Percentiles rank a stretch among this genome's conserved stretches.
These are phyloP conservation scores for Penicillium sp. DNA, from an alignment of 2,329 filamentous ascomycete species.

Conservation along the genomic window DNA sequence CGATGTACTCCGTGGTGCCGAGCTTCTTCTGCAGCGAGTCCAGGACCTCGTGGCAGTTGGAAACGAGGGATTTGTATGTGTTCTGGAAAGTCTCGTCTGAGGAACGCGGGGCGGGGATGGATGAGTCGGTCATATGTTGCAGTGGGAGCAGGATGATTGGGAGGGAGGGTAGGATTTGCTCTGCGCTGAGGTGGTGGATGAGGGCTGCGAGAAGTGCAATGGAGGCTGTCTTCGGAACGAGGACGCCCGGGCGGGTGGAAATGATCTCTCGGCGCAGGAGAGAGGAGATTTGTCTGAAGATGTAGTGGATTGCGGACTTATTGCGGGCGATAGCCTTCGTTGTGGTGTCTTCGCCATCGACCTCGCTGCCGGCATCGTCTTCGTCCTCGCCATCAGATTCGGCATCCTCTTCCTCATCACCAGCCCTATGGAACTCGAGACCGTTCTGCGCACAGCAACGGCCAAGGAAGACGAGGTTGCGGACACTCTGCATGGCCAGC, in stretches of 20 bases:
- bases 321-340: slow-evolving; percentile 18
- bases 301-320: slow-evolving; percentile 63
- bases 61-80: slow-evolving; percentile 68
- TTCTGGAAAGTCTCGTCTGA: slow-evolving; percentile 68
- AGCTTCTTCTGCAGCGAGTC: slow-evolving; percentile 80
- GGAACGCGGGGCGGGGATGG: slow-evolving; percentile 69
- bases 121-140: slow-evolving; percentile 79
- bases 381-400: slow-evolving; percentile 38
- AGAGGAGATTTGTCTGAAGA: slow-evolving; percentile 74
- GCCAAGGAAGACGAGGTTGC: slow-evolving; percentile 80
- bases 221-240: slow-evolving; percentile 72
- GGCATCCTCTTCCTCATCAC: slow-evolving; percentile 43
- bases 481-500: slow-evolving; percentile 73
- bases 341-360: slow-evolving; percentile 29
- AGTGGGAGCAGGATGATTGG: slow-evolving; percentile 66
- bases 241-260: slow-evolving; percentile 59
- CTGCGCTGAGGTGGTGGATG: slow-evolving; percentile 58
- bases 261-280: slow-evolving; percentile 74
- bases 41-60: slow-evolving; percentile 73
- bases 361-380: slow-evolving; percentile 46
- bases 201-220: slow-evolving; percentile 73
- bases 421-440: slow-evolving; percentile 43
- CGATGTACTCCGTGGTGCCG: slow-evolving; percentile 76
- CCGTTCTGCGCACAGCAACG: slow-evolving; percentile 61
- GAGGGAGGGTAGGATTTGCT: slow-evolving; percentile 62